Evolutionary conservation across 306 rosid species (phyloP), one percentile per base, ranked within the genome.

Genomic region (Amphicarpaea edgeworthii): DNA sequence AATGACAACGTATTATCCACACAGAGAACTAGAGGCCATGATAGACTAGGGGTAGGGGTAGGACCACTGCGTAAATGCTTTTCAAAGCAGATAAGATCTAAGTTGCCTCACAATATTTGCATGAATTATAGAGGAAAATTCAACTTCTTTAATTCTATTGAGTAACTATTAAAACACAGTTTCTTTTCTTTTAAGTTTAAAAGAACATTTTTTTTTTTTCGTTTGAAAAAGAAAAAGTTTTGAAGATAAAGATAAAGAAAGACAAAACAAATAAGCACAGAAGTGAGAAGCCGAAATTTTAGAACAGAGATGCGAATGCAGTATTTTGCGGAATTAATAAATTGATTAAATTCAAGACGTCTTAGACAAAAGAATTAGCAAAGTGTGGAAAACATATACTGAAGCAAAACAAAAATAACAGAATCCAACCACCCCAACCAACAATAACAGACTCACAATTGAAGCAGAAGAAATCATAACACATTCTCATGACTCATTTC

Each of bases 401-500:
- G 49, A 38, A 63, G 2, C 62, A 37, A 77, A 78, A 54, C 32
- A 76, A 55, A 32, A 53, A 20, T 34, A 37, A 40, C 45, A 64
- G 58, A 79, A 79, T 64, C n/a, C n/a, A 77, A 9, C 61, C 76
- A 83, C 64, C 43, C 45, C 75, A 54, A 61, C 19, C 12, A 38
- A 62, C 70, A 10, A 32, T 72, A 69, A 65, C 72, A 57, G 12
- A 69, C 43, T 50, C 73, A 38, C 38, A 76, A 67, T 24, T 47
- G 17, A 49, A 75, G n/a, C 17, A n/a, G 49, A 14, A 16, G 21
- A 45, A 70, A 62, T 73, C 40, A 70, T 26, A 40, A 69, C 57
- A 66, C 16, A 28, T 61, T 40, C 66, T 24, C 75, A 26, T n/a
- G n/a, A n/a, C 49, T 89, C 89, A 86, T 19, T 84, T 77, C 69